Conservation (phyloP, 495 filamentous ascomycete species). For the Aspergillus saccharolyticus region DNA sequence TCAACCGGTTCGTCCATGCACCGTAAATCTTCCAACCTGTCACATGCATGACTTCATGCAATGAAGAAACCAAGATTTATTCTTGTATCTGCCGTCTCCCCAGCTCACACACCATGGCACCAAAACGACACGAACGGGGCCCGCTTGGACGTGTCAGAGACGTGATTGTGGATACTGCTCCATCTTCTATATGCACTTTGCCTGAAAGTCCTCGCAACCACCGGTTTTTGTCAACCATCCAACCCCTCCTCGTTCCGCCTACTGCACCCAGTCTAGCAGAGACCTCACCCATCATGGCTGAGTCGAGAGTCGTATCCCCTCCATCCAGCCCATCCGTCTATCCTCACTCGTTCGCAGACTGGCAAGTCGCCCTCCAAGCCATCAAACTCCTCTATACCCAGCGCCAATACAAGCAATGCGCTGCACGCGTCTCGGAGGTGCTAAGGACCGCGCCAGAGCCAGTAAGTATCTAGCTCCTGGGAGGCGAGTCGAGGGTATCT, state of each 20-base stretch:
- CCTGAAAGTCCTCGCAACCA: neutral
- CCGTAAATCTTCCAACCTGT: neutral
- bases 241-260: neutral
- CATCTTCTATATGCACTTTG: neutral
- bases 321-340: neutral
- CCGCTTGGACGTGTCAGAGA: neutral
- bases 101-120: neutral
- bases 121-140: neutral
- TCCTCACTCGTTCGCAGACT: neutral
- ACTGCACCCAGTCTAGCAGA: neutral
- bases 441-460: slow-evolving; percentile 20
- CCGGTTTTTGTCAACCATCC: neutral
- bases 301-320: neutral
- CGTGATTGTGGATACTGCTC: neutral
- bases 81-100: neutral
- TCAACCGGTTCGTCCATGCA: neutral
- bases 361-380: neutral
- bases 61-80: neutral
- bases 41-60: neutral
- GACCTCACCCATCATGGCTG: neutral
- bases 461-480: slow-evolving; percentile 20
- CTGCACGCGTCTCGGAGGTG: slow-evolving; percentile 29
- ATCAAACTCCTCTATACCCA: slow-evolving; percentile 27
- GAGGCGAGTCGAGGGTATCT: neutral
- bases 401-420: slow-evolving; percentile 44